These are phyloP conservation scores for Exidia glandulosa DNA, from an alignment of 768 basidiomycete genomes.

Conservation along the genomic window DNA sequence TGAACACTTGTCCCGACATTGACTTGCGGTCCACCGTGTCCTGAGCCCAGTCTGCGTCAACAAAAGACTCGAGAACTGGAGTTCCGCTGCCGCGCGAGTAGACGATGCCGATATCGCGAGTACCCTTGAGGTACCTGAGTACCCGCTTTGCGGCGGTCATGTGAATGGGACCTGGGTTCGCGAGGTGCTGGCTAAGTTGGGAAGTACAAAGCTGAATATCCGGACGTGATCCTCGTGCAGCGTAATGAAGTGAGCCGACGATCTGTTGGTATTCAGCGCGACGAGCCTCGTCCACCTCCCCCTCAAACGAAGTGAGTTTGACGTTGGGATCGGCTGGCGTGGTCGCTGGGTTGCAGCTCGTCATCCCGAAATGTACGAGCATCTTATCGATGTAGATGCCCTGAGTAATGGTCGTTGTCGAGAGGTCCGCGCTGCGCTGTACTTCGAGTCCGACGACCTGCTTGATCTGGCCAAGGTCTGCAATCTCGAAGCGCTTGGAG, in stretches of 20 bases:
- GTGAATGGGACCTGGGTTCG: neutral
- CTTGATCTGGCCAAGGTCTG: slow-evolving; percentile 14
- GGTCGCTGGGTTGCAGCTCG: neutral
- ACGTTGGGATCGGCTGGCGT: slow-evolving; percentile 1
- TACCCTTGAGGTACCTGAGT: slow-evolving; percentile 1
- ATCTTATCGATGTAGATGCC: neutral
- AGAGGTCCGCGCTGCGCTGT: neutral
- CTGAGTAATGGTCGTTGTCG: neutral
- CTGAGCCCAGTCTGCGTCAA: slow-evolving; percentile 14
- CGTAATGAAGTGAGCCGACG: slow-evolving; percentile 21
- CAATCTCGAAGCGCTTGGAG: slow-evolving; percentile 12
- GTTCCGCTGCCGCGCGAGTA: slow-evolving; percentile 4
- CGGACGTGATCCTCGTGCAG: slow-evolving; percentile 9
- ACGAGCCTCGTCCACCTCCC: slow-evolving; percentile 1
- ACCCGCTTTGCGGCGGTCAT: slow-evolving; percentile 1
- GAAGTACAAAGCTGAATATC: slow-evolving; percentile 12
- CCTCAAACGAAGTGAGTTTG: neutral
- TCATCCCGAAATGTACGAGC: neutral
- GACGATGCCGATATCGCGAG: neutral
- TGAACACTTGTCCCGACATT: slow-evolving; percentile 12
- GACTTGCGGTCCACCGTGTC: slow-evolving; percentile 9
- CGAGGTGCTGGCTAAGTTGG: slow-evolving; percentile 7
- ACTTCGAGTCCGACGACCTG: neutral
- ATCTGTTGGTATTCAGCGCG: slow-evolving; percentile 8
- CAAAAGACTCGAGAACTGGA: neutral